A percentile compares a stretch with the other conserved stretches of the same genome.
phyloP scores from a whole-genome alignment of 495 filamentous ascomycete genomes.

The Cercophora scortea region DNA sequence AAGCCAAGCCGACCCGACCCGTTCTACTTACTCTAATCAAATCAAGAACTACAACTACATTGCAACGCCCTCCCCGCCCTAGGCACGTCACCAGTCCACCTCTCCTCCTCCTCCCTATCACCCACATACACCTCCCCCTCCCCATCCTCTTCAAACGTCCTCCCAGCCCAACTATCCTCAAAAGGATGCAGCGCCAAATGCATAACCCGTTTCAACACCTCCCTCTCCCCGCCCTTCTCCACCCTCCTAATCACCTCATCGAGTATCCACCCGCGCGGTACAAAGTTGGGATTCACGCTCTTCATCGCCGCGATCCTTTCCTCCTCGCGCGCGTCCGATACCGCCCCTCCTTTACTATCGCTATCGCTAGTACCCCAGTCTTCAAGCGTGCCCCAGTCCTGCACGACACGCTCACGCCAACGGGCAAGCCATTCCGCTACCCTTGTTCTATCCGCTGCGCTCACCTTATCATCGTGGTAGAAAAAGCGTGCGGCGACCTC shows the following conservation, averaged over 20 bases:
- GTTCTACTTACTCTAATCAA: too few relatives aligned
- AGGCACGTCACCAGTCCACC: slow-evolving; percentile 87
- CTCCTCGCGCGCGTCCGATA: slow-evolving; percentile 41
- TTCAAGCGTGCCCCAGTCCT: slow-evolving; percentile 75
- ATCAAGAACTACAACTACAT: slow-evolving; percentile 70
- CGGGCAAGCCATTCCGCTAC: slow-evolving; percentile 68
- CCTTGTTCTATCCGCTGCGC: slow-evolving; percentile 43
- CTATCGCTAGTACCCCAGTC: slow-evolving; percentile 31
- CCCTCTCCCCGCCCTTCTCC: slow-evolving; percentile 73
- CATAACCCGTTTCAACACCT: slow-evolving; percentile 68
- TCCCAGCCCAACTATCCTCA: slow-evolving; percentile 63
- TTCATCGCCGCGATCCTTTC: slow-evolving; percentile 69
- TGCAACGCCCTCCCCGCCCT: slow-evolving; percentile 69
- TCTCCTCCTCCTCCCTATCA: slow-evolving; percentile 63
- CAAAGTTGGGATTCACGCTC: slow-evolving; percentile 80
- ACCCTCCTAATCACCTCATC: slow-evolving; percentile 87
- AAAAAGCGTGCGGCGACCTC: slow-evolving; percentile 58
- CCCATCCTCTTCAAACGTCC: slow-evolving; percentile 26
- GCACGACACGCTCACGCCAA: slow-evolving; percentile 59
- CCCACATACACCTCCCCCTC: slow-evolving; percentile 29
- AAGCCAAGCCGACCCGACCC: too few relatives aligned
- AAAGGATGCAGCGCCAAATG: slow-evolving; percentile 76
- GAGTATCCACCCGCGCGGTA: slow-evolving; percentile 83
- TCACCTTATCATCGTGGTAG: slow-evolving; percentile 54
- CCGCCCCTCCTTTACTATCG: slow-evolving; percentile 21